phyloP scores from a whole-genome alignment of 2,329 filamentous ascomycete species.

The Cercospora janseana region DNA sequence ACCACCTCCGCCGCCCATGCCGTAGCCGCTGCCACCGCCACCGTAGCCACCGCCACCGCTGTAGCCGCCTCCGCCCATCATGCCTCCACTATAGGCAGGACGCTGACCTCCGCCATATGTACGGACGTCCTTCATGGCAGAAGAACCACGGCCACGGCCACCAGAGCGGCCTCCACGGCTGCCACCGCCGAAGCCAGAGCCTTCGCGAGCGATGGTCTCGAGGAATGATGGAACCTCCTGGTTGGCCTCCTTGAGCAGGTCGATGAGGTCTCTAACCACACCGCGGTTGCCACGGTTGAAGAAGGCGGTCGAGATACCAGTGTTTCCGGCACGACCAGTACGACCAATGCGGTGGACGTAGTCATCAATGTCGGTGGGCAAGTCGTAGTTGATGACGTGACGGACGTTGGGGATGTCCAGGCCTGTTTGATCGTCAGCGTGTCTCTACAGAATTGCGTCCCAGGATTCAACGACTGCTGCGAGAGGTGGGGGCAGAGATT shows the following conservation, averaged over 20 bases:
- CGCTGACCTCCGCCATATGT: conserved; percentile 46
- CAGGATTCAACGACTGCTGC: no score
- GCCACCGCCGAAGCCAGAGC: conserved; percentile 73
- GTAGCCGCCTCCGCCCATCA: conserved; percentile 48
- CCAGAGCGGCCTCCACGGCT: conserved; percentile 59
- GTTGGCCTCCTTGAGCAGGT: conserved; percentile 98
- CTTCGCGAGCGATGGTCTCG: conserved; percentile 95
- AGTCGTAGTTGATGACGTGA: conserved; percentile 98
- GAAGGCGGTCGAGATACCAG: conserved; percentile 95
- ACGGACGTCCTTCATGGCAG: conserved; percentile 84
- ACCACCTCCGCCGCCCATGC: conserved; percentile 46
- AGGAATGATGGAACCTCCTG: conserved; percentile 93
- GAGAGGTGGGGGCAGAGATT: no score
- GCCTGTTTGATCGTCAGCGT: conserved; percentile 35
- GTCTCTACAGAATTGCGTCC: not conserved
- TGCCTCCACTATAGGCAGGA: conserved; percentile 63
- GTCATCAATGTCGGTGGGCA: conserved; percentile 98
- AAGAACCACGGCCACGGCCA: conserved; percentile 68
- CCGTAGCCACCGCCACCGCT: conserved; percentile 53
- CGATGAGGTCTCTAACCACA: conserved; percentile 91
- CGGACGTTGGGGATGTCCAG: conserved; percentile 95
- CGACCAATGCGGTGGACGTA: conserved; percentile 99
- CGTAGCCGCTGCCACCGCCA: conserved; percentile 54
- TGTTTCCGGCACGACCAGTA: conserved; percentile 99
- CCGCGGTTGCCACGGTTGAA: conserved; percentile 99